These are phyloP conservation scores for Poronia punctata DNA, from an alignment of 495 filamentous ascomycete species.

Conservation along the genomic window DNA sequence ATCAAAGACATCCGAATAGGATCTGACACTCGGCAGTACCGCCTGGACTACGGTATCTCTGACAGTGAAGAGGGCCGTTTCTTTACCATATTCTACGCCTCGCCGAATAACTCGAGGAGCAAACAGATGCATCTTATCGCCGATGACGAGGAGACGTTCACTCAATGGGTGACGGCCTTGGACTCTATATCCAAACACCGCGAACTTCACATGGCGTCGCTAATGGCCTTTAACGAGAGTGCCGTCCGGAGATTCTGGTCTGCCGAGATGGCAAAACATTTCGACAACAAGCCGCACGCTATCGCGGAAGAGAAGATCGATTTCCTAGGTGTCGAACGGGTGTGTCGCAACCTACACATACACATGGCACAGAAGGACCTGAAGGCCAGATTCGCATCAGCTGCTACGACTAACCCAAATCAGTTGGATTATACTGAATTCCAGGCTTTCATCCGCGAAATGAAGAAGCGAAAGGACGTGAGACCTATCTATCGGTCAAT, in stretches of 20 bases:
- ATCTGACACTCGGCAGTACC: constrained; percentile 80
- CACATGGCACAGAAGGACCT: constrained; percentile 72
- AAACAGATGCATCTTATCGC: constrained; percentile 77
- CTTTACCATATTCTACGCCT: constrained; percentile 82
- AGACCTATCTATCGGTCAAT: constrained; percentile 56
- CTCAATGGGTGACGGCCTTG: constrained; percentile 74
- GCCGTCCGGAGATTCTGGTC: constrained; percentile 77
- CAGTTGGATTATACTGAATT: constrained; percentile 71
- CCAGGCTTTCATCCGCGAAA: constrained; percentile 65
- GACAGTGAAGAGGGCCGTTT: constrained; percentile 59
- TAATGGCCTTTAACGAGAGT: constrained; percentile 74
- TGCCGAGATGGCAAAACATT: constrained; percentile 70
- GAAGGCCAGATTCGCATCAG: constrained; percentile 65
- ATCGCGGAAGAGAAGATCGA: constrained; percentile 65
- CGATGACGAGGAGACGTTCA: constrained; percentile 57
- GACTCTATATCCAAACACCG: constrained; percentile 74
- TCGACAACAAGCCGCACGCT: constrained; percentile 44
- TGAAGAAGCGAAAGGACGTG: constrained; percentile 82
- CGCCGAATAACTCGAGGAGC: constrained; percentile 63
- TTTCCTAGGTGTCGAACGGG: constrained; percentile 64
- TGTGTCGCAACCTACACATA: constrained; percentile 85
- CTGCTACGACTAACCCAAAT: constrained; percentile 55
- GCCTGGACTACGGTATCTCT: constrained; percentile 68
- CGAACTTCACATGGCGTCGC: constrained; percentile 78
- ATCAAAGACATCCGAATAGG: constrained; percentile 84